Evolutionary conservation across 495 filamentous ascomycete genomes (phyloP), one percentile per base, ranked within the genome.

Genomic region (Aspergillus steynii): DNA sequence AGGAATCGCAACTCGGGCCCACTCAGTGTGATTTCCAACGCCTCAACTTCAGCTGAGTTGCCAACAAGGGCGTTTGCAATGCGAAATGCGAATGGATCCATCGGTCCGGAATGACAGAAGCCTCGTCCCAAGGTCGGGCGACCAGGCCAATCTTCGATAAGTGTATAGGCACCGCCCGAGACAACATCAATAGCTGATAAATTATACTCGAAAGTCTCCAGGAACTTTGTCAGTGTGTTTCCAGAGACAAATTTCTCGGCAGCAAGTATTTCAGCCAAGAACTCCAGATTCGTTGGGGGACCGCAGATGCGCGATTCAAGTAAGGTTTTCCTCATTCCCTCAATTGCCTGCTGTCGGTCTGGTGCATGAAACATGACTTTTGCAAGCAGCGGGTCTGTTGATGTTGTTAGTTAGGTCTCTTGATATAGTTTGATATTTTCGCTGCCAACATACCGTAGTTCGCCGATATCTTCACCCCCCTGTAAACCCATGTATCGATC

Each of bases 401-500:
- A 26, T n/a, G 5, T 10, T 3, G 34, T 20, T 47, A 55, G 46
- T 34, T 29, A 15, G n/a, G 25, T 15, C 10, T 12, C 7, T 12
- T 3, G 3, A 1, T 28, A 12, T 46, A 1, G 25, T 3, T 25
- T 55, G 53, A 8, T 6, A 37, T 5, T 42, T 42, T 20, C 29
- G 60, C 4, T 62, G 29, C 53, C 12, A 20, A 67, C 72, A 29
- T 56, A 81, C 77, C 82, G 60, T 86, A 87, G 62, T 81, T 74
- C 48, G 84, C 74, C 15, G 80, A 79, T 25, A 88, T 75, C 32
- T 76, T 76, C 10, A 79, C 78, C 10, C 85, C 86, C 2, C 77
- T 79, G 42, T 77, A 77, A 4, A 88, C 78, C 84, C 85, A 89
- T 3, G 86, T 87, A 64, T 89, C 86, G 47, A 88, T 80, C 34